Conservation (phyloP, 73 alveolate genomes). For the Paramecium caudatum region DNA sequence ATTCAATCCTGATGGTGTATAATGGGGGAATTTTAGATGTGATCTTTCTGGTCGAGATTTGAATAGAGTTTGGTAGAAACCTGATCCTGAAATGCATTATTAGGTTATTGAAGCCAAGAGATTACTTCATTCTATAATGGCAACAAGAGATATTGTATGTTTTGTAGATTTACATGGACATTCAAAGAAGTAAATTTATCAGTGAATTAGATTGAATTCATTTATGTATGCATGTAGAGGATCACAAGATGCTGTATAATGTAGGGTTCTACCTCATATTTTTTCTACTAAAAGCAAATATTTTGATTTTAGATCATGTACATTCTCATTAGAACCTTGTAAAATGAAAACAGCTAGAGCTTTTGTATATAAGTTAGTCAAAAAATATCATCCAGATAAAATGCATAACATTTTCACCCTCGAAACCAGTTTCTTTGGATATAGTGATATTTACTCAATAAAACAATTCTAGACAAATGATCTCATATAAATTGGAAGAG, state of each 20-base stretch:
- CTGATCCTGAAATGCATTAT: constrained; percentile 86
- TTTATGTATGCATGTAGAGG: constrained; percentile 90
- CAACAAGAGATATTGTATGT: constrained; percentile 82
- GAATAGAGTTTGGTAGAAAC: constrained; percentile 93
- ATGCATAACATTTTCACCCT: constrained; percentile 69
- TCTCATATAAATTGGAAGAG: constrained; percentile 14
- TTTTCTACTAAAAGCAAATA: constrained; percentile 11
- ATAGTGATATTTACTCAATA: neutral
- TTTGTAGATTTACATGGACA: constrained; percentile 96
- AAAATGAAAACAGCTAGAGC: constrained; percentile 79
- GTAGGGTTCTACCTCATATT: constrained; percentile 70
- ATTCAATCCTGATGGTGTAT: constrained; percentile 97
- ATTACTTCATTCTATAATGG: constrained; percentile 65
- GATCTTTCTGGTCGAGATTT: constrained; percentile 92
- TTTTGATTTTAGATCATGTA: constrained; percentile 63
- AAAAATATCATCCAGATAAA: constrained; percentile 1
- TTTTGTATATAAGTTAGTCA: neutral
- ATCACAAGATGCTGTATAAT: constrained; percentile 35
- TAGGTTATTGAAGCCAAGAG: constrained; percentile 77
- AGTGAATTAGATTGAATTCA: constrained; percentile 78
- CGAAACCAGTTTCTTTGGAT: constrained; percentile 76
- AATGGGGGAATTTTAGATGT: constrained; percentile 92
- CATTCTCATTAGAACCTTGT: constrained; percentile 67
- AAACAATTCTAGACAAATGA: neutral
- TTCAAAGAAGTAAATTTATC: constrained; percentile 76